Evolutionary conservation across 257 asterid genomes (phyloP).

Genomic region (Marsdenia floribunda): DNA sequence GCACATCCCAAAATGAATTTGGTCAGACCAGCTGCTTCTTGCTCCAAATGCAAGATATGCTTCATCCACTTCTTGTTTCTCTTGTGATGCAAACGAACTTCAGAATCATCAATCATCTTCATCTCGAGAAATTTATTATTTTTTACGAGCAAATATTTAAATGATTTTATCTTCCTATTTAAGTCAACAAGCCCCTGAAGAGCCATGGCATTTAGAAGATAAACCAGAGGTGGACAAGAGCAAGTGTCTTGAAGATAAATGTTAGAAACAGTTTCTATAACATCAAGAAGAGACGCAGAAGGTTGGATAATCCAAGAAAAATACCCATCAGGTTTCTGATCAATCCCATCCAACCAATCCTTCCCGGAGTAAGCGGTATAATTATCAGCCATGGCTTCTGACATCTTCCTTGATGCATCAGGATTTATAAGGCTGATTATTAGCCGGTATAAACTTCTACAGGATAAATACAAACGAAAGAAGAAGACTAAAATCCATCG

Average conservation of each 20-base stretch:
- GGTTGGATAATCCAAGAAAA: conserved; percentile 61
- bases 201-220: conserved; percentile 61
- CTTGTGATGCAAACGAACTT: conserved; percentile 33
- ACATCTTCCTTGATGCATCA: conserved; percentile 53
- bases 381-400: conserved; percentile 50
- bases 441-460: conserved; percentile 64
- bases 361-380: conserved; percentile 54
- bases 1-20: conserved; percentile 46
- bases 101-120: conserved; percentile 40
- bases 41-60: conserved; percentile 37
- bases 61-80: conserved; percentile 50
- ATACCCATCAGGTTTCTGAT: conserved; percentile 44
- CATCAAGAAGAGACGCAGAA: conserved; percentile 51
- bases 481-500: conserved; percentile 59
- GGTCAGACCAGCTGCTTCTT: conserved; percentile 63
- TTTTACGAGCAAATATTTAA: conserved; percentile 61
- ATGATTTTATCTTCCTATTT: conserved; percentile 54
- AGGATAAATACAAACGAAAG: conserved; percentile 60
- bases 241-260: conserved; percentile 47
- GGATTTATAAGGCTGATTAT: conserved; percentile 66
- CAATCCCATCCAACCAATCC: conserved; percentile 65
- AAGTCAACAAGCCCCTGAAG: conserved; percentile 79
- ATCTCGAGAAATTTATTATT: conserved; percentile 29
- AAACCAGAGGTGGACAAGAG: conserved; percentile 59
- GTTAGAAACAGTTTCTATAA: conserved; percentile 47